Evolutionary conservation across 1,284 basidiomycete species (phyloP).

Genomic region (Paramarasmius palmivorus): DNA sequence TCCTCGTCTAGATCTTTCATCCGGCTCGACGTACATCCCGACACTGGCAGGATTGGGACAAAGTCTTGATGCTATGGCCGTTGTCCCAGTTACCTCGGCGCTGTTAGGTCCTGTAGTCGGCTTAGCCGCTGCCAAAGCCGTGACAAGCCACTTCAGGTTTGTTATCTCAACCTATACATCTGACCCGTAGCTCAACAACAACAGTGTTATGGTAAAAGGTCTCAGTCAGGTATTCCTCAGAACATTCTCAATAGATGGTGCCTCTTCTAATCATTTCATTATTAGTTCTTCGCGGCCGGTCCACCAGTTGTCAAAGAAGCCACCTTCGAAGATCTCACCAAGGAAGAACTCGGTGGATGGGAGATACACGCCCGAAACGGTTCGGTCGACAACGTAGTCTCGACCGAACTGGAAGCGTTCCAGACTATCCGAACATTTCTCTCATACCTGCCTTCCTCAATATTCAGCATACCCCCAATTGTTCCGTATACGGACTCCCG

Average conservation of each 20-base stretch:
- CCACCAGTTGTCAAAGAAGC: conserved; percentile 43
- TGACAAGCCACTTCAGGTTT: conserved; percentile 35
- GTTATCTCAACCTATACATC: neutral
- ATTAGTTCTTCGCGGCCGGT: conserved; percentile 39
- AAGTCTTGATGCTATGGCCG: conserved; percentile 40
- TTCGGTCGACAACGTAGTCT: conserved; percentile 40
- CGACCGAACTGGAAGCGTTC: conserved; percentile 39
- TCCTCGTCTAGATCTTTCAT: conserved; percentile 30
- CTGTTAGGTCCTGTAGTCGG: conserved; percentile 44
- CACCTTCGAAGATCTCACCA: conserved; percentile 41
- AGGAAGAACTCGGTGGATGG: conserved; percentile 42
- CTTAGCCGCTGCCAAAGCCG: conserved; percentile 41
- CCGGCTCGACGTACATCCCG: conserved; percentile 43
- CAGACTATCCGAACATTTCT: conserved; percentile 36
- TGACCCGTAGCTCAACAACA: neutral
- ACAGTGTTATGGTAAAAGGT: conserved; percentile 38
- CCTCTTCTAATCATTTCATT: conserved; percentile 17
- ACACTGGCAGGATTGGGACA: conserved; percentile 36
- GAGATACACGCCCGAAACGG: conserved; percentile 41
- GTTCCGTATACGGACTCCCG: conserved; percentile 22
- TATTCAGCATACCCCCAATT: conserved; percentile 34
- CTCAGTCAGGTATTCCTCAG: conserved; percentile 27
- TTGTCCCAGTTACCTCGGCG: conserved; percentile 41
- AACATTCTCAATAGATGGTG: conserved; percentile 14
- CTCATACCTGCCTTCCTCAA: conserved; percentile 41